These are phyloP conservation scores for Cercospora citrullina DNA, from an alignment of 2,329 filamentous ascomycete genomes.

Conservation along the genomic window DNA sequence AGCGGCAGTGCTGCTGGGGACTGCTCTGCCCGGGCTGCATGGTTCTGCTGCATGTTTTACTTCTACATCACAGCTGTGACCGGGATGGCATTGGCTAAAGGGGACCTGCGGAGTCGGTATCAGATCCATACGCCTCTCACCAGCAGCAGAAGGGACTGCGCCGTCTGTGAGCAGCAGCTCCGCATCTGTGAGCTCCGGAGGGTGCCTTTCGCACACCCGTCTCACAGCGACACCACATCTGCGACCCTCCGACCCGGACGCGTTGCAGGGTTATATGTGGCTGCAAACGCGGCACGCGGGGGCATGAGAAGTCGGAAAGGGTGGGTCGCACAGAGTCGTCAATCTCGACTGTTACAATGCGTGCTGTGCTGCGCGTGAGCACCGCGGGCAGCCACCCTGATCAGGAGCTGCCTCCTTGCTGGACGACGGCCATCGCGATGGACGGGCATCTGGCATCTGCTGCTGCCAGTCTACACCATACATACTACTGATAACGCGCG, in stretches of 20 bases:
- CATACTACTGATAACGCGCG: not conserved
- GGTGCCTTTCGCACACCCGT: not conserved
- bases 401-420: not conserved
- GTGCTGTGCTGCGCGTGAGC: conserved; percentile 7
- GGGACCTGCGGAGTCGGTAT: conserved; percentile 10
- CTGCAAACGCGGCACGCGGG: not conserved
- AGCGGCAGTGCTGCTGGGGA: not conserved
- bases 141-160: not conserved
- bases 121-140: not conserved
- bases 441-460: not conserved
- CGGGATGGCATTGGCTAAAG: conserved; percentile 4
- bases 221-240: not conserved
- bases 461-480: not conserved
- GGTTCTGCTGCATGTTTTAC: conserved; percentile 2
- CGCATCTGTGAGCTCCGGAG: not conserved
- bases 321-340: conserved; percentile 7
- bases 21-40: not conserved
- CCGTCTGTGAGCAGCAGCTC: not conserved
- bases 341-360: conserved; percentile 6
- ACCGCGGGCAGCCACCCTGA: not conserved
- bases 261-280: not conserved
- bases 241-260: not conserved
- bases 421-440: not conserved
- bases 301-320: conserved; percentile 7
- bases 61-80: conserved; percentile 10